A percentile compares a stretch with the other conserved stretches of the same genome.
Evolutionary conservation across 179 eudicot species (phyloP).

Genomic region (Spergularia azorica): DNA sequence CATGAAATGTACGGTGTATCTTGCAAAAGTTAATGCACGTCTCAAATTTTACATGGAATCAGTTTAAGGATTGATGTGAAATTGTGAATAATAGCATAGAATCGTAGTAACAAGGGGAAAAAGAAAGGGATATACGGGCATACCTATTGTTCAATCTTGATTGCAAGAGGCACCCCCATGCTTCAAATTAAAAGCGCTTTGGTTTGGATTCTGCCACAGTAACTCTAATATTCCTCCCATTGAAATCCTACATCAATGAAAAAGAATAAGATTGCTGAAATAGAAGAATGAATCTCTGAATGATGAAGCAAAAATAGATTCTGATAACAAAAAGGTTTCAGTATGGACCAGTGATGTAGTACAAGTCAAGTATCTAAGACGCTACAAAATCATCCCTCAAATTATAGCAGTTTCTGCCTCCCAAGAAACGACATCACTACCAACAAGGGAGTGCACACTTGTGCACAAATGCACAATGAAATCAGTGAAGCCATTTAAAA

Average conservation of each 20-base stretch:
- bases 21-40: background rate
- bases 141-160: conserved; percentile 20
- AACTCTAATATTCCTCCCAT: conserved; percentile 84
- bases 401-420: background rate
- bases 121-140: background rate
- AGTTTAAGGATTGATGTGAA: background rate
- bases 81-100: background rate
- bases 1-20: background rate
- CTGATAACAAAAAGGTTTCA: background rate
- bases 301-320: background rate
- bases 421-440: too few relatives aligned
- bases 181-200: conserved; percentile 50
- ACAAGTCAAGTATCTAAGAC: background rate
- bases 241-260: conserved; percentile 62
- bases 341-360: background rate
- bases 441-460: too few relatives aligned
- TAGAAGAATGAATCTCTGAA: background rate
- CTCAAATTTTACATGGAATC: background rate
- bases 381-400: background rate
- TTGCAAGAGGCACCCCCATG: conserved; percentile 12
- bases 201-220: conserved; percentile 75
- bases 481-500: too few relatives aligned
- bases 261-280: background rate
- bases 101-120: background rate
- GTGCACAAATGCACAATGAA: too few relatives aligned